Evolutionary conservation across 257 asterid genomes (phyloP), one percentile per base, ranked within the genome.

Genomic region (Scutellaria galericulata): DNA sequence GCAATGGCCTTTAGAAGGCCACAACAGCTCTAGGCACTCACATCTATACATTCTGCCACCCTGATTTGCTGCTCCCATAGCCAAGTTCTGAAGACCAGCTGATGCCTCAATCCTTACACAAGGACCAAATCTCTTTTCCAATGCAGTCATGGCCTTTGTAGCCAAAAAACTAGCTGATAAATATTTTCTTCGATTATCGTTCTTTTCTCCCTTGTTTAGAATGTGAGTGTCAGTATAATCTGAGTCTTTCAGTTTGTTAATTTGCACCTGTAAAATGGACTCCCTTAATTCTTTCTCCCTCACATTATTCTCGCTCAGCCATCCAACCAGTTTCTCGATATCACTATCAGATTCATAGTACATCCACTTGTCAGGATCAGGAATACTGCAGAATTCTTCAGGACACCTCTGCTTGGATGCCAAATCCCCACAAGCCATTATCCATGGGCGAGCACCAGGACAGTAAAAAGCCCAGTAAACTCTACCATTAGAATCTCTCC

Each of bases 401-500:
- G 85, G 78, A 58, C 46, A 39, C 76, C 81, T 77, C 68, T 79
- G 72, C 65, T 80, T 83, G 54, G 85, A 72, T 56, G 81, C 68
- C 77, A 66, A 66, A 78, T 77, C 80, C 59, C 86, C 87, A 37
- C 89, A 84, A 54, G 89, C 92, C 71, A 91, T 59, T 73, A 94
- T 77, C 87, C 87, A 77, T 18, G 96, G 92, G 57, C 80, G 79
- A 73, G 89, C 81, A 53, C 83, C 83, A 10, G 84, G 85, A 73
- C 78, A 81, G 73, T 78, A 79, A 57, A 80, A 88, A 44, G 65
- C 84, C 99, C 97, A 94, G 81, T 91, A 94, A 75, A 71, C 79
- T 80, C 98, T 84, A 56, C 99, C 99, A 55, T 80, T 85, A 50
- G 93, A 80, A 83, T 94, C 99, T 75, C 96, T 83, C 65, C 99